Evolutionary conservation across 208 protist genomes (phyloP), one percentile per base, ranked within the genome.

Genomic region (Hexamita inflata): DNA sequence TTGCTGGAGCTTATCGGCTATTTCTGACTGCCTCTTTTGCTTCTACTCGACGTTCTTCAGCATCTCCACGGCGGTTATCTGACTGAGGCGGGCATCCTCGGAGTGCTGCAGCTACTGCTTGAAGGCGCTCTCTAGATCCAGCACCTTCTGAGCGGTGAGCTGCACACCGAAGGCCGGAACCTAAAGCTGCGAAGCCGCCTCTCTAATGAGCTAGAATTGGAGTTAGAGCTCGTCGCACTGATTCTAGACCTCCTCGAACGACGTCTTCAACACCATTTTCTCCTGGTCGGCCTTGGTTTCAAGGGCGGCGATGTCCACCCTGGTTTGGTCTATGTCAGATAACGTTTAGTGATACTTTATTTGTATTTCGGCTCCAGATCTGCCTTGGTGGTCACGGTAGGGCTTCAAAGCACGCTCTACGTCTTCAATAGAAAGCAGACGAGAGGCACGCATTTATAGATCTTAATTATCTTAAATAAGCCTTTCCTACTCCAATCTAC

Each of bases 1-100:
- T 11, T 95, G 83, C 67, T 95, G 92, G 80, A 96, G 90, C 4
- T 42, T 39, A 42, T 58, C 70, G 15, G 28, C 35, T 15, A 70
- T 45, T 11, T 70, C 35, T 28, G 26, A 42, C 11, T 2, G 11
- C 35, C 9, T 45, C 15, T 70, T 70, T 40, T 9, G 7, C 40
- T 70, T 45, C 4, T 7, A 13, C 4, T 7, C 38, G 15, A 70
- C 19, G 15, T 19, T n/a, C 7, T n/a, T 38, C 19, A 70, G 9
- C 9, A 11, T 45, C 42, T 70, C 64, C n/a, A 45, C 9, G 9
- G 26, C 30, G 9, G 9, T 45, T 42, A 70, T 45, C 11, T n/a
- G 11, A 30, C 9, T 9, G 7, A 70, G 35, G 7, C 64, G 9
- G 11, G 38, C 4, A 9, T 9, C 32, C 9, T 70, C 64, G 42